Base-by-base conservation (phyloP, 352 stramenopile species). In the Phytophthora tentaculata region DNA sequence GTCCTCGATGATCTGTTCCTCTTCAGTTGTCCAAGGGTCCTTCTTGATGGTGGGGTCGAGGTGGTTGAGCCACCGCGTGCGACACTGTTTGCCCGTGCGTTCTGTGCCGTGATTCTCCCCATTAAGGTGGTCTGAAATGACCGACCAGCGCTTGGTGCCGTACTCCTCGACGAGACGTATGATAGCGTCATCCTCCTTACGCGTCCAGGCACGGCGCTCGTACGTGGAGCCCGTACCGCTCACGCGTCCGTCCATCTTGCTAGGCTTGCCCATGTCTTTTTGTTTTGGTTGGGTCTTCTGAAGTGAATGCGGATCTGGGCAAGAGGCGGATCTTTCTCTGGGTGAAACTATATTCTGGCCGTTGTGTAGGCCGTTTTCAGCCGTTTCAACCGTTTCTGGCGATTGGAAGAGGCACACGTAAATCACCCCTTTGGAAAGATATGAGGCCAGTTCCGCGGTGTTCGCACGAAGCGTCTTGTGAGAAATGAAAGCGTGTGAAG, bases 1-100 rank as follows among this genome's bases (percentile, higher is more conserved):
- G 57, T 95, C 84, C 52, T 97, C 89, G 44, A 98, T 95, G 47
- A 97, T 85, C 53, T 92, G 84, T 56, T 98, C 94, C 56, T 98
- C 94, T 45, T 98, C 87, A 0, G 83, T 71, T 1, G 87, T 94
- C 87, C 87, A 95, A n/a, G 87, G 87, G 45, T 94, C 87, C 45
- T 94, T 94, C 64, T 95, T 95, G 64, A 95, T 94, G 12, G 84
- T 92, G 19, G 87, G 87, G 48, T 95, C 87, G 47, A 95, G 68
- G 56, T 95, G 87, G 52, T 95, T 95, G 16, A 95, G 73, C 87
- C 87, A 95, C 50, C 87, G 70, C 10, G 85, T 94, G 56, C 87
- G 85, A 51, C 87, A 95, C 60, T 95, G 87, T 60, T 95, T 95
- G 56, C 87, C 87, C 9, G 85, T 95, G 56, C 87, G 85, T 61